Conservation (phyloP, 2,329 filamentous ascomycete species). For the Calonectria ilicicola region DNA sequence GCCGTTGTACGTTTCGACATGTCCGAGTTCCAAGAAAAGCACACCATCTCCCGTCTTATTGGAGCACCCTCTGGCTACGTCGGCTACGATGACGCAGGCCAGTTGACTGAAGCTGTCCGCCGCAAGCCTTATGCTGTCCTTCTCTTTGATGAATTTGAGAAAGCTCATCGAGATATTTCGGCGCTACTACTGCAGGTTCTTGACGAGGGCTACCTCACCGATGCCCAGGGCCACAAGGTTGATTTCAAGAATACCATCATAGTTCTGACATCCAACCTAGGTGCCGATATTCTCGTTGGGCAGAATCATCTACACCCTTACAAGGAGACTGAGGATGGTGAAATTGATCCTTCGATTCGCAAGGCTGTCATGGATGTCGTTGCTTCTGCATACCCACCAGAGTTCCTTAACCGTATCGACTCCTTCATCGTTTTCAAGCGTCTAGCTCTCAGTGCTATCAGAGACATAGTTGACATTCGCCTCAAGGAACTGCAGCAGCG, state of each 20-base stretch:
- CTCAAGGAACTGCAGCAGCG: constrained; percentile 85
- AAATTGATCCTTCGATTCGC: constrained; percentile 80
- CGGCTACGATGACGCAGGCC: constrained; percentile 95
- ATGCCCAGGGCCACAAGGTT: constrained; percentile 94
- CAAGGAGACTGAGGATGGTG: constrained; percentile 71
- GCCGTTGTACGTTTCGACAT: constrained; percentile 97
- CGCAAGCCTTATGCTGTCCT: constrained; percentile 96
- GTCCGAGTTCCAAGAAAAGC: constrained; percentile 97
- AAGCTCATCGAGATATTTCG: constrained; percentile 95
- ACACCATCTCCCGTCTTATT: constrained; percentile 93
- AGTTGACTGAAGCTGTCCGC: constrained; percentile 93
- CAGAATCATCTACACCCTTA: constrained; percentile 74
- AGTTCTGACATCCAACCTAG: constrained; percentile 94
- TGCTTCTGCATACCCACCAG: constrained; percentile 79
- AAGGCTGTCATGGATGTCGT: constrained; percentile 91
- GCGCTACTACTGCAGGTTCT: constrained; percentile 92
- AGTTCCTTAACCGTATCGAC: constrained; percentile 96
- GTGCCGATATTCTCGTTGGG: constrained; percentile 89
- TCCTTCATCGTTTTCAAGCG: constrained; percentile 97
- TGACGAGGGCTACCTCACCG: constrained; percentile 95
- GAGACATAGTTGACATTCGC: constrained; percentile 94
- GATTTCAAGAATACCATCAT: constrained; percentile 98
- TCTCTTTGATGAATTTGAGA: constrained; percentile 97
- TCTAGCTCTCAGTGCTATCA: constrained; percentile 79
- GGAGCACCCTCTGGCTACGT: constrained; percentile 95